Evolutionary conservation across 2,329 filamentous ascomycete genomes (phyloP).

Genomic region (Macroventuria anomochaeta): DNA sequence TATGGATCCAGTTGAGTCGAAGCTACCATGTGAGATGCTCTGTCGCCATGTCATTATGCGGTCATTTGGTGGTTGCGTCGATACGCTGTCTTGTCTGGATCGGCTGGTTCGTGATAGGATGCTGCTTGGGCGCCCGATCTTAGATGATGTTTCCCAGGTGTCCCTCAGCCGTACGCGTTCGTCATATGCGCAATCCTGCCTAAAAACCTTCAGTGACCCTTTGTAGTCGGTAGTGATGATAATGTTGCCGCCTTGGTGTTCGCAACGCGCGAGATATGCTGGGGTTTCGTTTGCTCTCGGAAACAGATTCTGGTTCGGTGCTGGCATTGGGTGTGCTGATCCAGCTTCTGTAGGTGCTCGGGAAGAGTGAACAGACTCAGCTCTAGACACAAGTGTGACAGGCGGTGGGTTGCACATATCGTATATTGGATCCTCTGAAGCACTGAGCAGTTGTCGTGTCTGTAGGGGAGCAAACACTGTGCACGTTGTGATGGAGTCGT

Average conservation of each 20-base stretch:
- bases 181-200: slow-evolving; percentile 86
- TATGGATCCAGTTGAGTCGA: slow-evolving; percentile 48
- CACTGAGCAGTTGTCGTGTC: slow-evolving; percentile 77
- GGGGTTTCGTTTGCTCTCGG: slow-evolving; percentile 68
- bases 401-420: slow-evolving; percentile 96
- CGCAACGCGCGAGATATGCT: slow-evolving; percentile 76
- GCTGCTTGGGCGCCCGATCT: slow-evolving; percentile 59
- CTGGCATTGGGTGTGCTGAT: slow-evolving; percentile 42
- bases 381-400: slow-evolving; percentile 77
- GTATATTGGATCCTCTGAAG: slow-evolving; percentile 90
- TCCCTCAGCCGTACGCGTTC: slow-evolving; percentile 69
- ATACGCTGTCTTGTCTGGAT: slow-evolving; percentile 55
- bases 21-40: slow-evolving; percentile 62
- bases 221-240: slow-evolving; percentile 89
- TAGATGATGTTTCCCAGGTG: slow-evolving; percentile 77
- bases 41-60: slow-evolving; percentile 90
- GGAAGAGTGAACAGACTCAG: slow-evolving; percentile 65
- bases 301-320: slow-evolving; percentile 44
- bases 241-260: slow-evolving; percentile 84
- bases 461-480: slow-evolving; percentile 82
- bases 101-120: slow-evolving; percentile 62
- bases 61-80: slow-evolving; percentile 66
- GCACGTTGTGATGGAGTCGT: slow-evolving; percentile 86
- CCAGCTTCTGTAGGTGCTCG: slow-evolving; percentile 55
- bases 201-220: slow-evolving; percentile 90